Evolutionary conservation across 2,329 filamentous ascomycete species (phyloP).

Genomic region (Fusarium armeniacum): DNA sequence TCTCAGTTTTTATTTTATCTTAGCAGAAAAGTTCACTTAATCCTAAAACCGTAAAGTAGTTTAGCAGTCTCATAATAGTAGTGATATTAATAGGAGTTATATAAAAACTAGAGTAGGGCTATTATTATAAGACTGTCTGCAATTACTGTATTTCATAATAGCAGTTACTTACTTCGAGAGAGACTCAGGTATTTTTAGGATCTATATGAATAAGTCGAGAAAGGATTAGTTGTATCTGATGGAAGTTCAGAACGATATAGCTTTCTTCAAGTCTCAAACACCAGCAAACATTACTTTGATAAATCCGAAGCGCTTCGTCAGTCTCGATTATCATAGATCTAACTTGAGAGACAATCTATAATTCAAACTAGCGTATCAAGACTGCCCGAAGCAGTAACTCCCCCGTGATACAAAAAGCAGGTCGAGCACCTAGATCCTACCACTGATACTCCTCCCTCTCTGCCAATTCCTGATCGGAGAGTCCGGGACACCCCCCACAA

Average conservation of each 20-base stretch:
- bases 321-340: neutral
- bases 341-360: neutral
- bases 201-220: neutral
- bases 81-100: conserved; percentile 48
- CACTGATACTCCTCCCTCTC: conserved; percentile 2
- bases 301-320: neutral
- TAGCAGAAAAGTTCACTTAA: neutral
- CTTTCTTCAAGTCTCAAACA: neutral
- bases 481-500: conserved; percentile 62
- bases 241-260: neutral
- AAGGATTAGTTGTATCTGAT: neutral
- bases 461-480: conserved; percentile 32
- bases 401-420: neutral
- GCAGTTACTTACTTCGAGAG: neutral
- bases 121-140: conserved; percentile 40
- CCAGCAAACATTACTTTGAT: neutral
- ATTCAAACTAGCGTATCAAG: neutral
- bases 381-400: neutral
- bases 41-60: conserved; percentile 55
- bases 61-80: conserved; percentile 58
- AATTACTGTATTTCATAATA: neutral
- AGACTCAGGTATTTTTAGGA: too few relatives aligned
- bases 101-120: neutral
- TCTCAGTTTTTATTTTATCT: neutral
- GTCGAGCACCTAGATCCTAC: conserved; percentile 4